Conservation (phyloP, 192 early-diverging fungal species). For the Coemansia sp. region DNA sequence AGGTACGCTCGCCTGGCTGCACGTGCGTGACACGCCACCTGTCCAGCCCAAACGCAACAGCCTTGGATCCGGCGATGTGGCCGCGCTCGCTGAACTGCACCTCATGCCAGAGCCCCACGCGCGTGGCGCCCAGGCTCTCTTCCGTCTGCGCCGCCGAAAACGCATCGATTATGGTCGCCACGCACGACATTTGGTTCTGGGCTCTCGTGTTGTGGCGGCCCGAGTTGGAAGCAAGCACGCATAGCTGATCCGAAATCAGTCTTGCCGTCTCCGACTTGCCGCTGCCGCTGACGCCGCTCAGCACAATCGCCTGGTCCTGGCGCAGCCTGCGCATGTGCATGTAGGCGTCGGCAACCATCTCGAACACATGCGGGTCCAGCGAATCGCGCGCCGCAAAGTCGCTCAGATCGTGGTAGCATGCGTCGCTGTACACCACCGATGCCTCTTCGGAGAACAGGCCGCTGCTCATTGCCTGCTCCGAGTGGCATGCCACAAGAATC, state of each 20-base stretch:
- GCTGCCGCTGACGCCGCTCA: constrained; percentile 81
- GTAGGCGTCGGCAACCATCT: constrained; percentile 69
- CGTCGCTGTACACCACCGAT: constrained; percentile 43
- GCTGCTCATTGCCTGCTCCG: constrained; percentile 26
- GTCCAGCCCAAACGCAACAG: constrained; percentile 70
- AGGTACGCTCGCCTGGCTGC: constrained; percentile 58
- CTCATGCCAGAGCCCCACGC: constrained; percentile 80
- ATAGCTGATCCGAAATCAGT: constrained; percentile 71
- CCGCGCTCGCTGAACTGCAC: constrained; percentile 88
- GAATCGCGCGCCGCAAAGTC: constrained; percentile 36
- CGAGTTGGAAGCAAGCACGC: constrained; percentile 69
- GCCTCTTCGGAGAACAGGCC: constrained; percentile 35
- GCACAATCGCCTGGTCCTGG: constrained; percentile 65
- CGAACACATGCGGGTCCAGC: constrained; percentile 63
- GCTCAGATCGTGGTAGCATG: constrained; percentile 45
- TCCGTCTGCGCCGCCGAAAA: constrained; percentile 72
- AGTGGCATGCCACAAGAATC: constrained; percentile 43
- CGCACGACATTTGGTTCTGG: constrained; percentile 66
- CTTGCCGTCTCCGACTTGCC: constrained; percentile 80
- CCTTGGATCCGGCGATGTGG: constrained; percentile 77
- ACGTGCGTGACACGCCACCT: constrained; percentile 58
- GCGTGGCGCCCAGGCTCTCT: constrained; percentile 66
- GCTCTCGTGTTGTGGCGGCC: constrained; percentile 70
- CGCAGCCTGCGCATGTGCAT: constrained; percentile 64
- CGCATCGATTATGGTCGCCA: constrained; percentile 72